phyloP scores from a whole-genome alignment of 148 eudicot species.

The Rhododendron vialii region DNA sequence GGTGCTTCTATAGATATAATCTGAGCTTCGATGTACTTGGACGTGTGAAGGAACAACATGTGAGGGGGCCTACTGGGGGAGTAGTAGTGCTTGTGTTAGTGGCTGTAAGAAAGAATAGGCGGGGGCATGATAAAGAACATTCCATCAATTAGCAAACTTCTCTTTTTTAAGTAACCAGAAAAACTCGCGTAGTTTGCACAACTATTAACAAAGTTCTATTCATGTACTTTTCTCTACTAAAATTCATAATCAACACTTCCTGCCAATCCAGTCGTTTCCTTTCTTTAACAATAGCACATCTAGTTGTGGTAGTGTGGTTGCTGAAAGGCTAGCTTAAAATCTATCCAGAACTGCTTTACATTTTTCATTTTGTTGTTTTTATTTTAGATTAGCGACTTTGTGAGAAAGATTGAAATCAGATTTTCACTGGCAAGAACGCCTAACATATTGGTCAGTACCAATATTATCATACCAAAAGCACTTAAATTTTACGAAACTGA shows the following conservation, averaged over 20 bases:
- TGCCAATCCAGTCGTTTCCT: not conserved
- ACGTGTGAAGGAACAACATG: not conserved
- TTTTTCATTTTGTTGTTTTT: not conserved
- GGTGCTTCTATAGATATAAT: not conserved
- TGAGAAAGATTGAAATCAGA: not conserved
- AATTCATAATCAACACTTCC: not conserved
- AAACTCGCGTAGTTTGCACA: not conserved
- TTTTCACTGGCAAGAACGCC: not conserved
- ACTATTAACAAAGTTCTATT: not conserved
- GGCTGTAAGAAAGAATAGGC: not conserved
- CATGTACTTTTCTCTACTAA: not conserved
- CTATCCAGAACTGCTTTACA: not conserved
- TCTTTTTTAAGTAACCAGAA: not conserved
- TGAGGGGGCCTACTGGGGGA: not conserved
- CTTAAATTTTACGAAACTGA: not conserved
- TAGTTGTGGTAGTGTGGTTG: not conserved
- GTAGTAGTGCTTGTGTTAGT: not conserved
- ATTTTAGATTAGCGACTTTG: not conserved
- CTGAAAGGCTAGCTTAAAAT: not conserved
- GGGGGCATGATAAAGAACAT: not conserved
- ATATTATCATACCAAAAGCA: not conserved
- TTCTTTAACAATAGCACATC: not conserved
- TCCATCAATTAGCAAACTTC: not conserved
- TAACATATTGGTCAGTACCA: not conserved
- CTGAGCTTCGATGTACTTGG: not conserved